A percentile compares a stretch with the other conserved stretches of the same genome.
Evolutionary conservation across 2,329 filamentous ascomycete genomes (phyloP).

Genomic region (Fonsecaea nubica): DNA sequence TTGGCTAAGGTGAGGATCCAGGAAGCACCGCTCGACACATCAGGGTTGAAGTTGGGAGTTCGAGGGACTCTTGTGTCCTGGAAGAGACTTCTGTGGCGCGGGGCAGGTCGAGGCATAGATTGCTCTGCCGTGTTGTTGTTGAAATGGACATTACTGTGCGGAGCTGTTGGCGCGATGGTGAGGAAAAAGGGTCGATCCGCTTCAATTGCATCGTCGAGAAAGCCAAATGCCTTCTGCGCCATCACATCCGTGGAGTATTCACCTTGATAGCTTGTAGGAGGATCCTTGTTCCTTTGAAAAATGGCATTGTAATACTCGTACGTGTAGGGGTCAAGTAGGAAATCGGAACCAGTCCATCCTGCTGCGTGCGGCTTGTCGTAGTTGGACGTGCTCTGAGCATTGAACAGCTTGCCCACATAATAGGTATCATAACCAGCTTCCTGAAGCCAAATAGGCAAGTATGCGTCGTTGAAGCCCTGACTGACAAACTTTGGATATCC

Average conservation of each 20-base stretch:
- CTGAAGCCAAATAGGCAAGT: constrained; percentile 61
- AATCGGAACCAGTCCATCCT: constrained; percentile 52
- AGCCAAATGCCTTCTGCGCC: constrained; percentile 63
- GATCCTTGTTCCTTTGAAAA: constrained; percentile 65
- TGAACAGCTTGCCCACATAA: constrained; percentile 63
- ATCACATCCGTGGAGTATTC: constrained; percentile 66
- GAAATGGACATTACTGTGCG: constrained; percentile 64
- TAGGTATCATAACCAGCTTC: constrained; percentile 60
- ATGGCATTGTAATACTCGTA: constrained; percentile 72
- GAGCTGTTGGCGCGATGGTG: constrained; percentile 69
- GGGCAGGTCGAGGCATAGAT: constrained; percentile 52
- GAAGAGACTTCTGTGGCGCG: constrained; percentile 69
- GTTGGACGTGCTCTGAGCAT: constrained; percentile 57
- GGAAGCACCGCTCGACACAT: constrained; percentile 55
- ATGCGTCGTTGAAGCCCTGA: constrained; percentile 58
- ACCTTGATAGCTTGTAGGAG: constrained; percentile 62
- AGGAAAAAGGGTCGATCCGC: constrained; percentile 69
- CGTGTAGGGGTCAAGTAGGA: constrained; percentile 58
- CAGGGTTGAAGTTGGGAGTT: constrained; percentile 70
- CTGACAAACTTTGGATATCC: constrained; percentile 60
- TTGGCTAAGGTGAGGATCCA: constrained; percentile 55
- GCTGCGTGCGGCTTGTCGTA: constrained; percentile 52
- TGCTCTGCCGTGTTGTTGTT: constrained; percentile 38
- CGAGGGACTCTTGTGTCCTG: constrained; percentile 65
- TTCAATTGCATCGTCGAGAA: constrained; percentile 66